Percentiles rank a stretch among this genome's conserved stretches.
These are phyloP conservation scores for Apophysomyces elegans DNA, from an alignment of 371 early-diverging fungal genomes.

Conservation along the genomic window DNA sequence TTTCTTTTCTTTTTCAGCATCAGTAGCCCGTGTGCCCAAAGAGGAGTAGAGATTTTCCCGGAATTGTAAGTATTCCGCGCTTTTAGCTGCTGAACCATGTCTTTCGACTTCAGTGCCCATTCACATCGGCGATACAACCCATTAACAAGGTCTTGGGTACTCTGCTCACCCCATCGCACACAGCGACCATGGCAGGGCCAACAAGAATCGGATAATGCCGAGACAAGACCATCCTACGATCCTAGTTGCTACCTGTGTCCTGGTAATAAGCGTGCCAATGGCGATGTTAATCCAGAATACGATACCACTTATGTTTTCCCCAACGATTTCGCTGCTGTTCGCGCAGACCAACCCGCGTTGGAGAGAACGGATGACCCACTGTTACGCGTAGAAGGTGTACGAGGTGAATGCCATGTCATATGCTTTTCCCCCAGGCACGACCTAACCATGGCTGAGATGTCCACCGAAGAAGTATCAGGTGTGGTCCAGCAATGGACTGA, in stretches of 20 bases:
- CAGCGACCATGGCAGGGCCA: conserved; percentile 94
- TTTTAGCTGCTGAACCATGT: neutral
- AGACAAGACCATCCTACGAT: conserved; percentile 68
- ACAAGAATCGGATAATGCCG: conserved; percentile 55
- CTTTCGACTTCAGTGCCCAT: conserved; percentile 55
- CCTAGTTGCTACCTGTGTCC: conserved; percentile 89
- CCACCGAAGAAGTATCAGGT: conserved; percentile 55
- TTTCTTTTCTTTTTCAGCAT: too few relatives aligned
- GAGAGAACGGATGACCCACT: conserved; percentile 42
- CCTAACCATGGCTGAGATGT: conserved; percentile 88
- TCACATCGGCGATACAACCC: conserved; percentile 92
- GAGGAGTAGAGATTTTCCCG: too few relatives aligned
- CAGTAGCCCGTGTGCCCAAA: too few relatives aligned
- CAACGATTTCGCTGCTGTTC: conserved; percentile 93
- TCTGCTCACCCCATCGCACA: conserved; percentile 94
- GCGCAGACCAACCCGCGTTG: conserved; percentile 61
- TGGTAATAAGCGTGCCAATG: conserved; percentile 79
- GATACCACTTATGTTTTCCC: conserved; percentile 76
- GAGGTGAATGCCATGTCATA: conserved; percentile 86
- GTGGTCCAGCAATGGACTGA: conserved; percentile 81
- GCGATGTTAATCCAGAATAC: conserved; percentile 80
- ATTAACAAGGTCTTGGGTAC: conserved; percentile 85
- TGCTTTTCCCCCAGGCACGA: conserved; percentile 91
- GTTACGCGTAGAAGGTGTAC: conserved; percentile 68
- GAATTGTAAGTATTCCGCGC: too few relatives aligned